A percentile compares a stretch with the other conserved stretches of the same genome.
phyloP scores from a whole-genome alignment of 2,329 filamentous ascomycete species.

The Botrytis tulipae region DNA sequence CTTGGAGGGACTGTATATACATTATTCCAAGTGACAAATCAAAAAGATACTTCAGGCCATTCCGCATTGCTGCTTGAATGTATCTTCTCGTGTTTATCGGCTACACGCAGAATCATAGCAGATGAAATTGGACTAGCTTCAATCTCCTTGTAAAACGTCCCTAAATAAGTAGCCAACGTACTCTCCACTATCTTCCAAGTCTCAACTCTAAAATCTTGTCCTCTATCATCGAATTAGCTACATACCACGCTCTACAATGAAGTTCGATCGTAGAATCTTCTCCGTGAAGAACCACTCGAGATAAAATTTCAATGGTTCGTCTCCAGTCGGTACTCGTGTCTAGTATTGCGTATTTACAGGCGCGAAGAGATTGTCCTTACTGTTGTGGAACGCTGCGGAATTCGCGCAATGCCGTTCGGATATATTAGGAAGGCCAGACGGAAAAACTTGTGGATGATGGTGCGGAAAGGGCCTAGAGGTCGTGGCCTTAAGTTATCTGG shows the following conservation, averaged over 20 bases:
- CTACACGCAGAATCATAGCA: not conserved
- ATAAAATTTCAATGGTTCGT: slow-evolving; percentile 2
- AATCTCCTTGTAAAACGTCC: too few species aligned
- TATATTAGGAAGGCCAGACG: not conserved
- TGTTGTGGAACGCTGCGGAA: not conserved
- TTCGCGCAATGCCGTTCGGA: not conserved
- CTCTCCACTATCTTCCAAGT: slow-evolving; percentile 3
- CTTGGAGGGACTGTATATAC: too few species aligned
- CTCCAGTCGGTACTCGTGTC: not conserved
- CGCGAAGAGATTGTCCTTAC: not conserved
- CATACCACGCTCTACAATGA: slow-evolving; percentile 8
- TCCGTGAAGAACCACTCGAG: not conserved
- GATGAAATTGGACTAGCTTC: not conserved
- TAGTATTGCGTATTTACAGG: not conserved
- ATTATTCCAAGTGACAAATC: not conserved
- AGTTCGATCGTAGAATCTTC: not conserved
- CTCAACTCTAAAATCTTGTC: not conserved
- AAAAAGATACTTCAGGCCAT: not conserved
- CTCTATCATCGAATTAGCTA: not conserved
- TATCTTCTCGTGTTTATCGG: not conserved
- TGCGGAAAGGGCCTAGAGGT: not conserved
- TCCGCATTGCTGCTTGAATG: not conserved
- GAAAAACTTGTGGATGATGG: not conserved
- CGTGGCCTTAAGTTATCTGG: not conserved
- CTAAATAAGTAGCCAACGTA: not conserved